Conservation (phyloP, 2,329 filamentous ascomycete species). For the Dactylellina leptospora region DNA sequence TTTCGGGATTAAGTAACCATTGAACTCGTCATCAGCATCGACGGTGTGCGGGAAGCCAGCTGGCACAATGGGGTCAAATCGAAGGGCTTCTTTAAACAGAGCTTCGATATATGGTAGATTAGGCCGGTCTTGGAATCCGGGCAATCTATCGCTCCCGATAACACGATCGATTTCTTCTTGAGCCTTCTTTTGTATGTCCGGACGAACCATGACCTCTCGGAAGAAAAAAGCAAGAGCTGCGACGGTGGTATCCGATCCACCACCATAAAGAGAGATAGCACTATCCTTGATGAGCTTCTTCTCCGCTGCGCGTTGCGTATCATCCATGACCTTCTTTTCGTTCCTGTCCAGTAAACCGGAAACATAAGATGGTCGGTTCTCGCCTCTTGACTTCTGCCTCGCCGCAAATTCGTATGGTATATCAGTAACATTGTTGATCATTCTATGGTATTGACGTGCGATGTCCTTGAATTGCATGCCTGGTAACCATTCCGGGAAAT, state of each 20-base stretch:
- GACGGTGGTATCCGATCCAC: constrained; percentile 63
- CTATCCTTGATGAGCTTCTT: constrained; percentile 25
- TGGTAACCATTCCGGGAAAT: constrained; percentile 63
- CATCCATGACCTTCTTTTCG: constrained; percentile 22
- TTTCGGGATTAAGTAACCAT: constrained; percentile 64
- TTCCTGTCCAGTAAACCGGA: constrained; percentile 32
- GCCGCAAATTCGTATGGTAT: constrained; percentile 25
- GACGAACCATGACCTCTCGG: constrained; percentile 65
- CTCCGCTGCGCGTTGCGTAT: constrained; percentile 11
- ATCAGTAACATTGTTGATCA: constrained; percentile 25
- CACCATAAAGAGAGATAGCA: constrained; percentile 63
- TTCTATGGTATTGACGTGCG: constrained; percentile 60
- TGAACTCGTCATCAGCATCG: constrained; percentile 62
- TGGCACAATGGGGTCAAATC: constrained; percentile 65
- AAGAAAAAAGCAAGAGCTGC: constrained; percentile 62
- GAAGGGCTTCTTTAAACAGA: constrained; percentile 67
- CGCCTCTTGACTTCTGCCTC: constrained; percentile 10
- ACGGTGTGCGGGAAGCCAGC: constrained; percentile 64
- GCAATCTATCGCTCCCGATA: constrained; percentile 64
- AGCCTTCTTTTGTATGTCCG: constrained; percentile 62
- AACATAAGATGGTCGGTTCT: constrained; percentile 33
- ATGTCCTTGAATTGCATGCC: constrained; percentile 63
- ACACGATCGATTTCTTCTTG: constrained; percentile 65
- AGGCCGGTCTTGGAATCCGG: constrained; percentile 64
- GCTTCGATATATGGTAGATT: constrained; percentile 67